A percentile compares a stretch with the other conserved stretches of the same genome.
Conservation (phyloP, 371 early-diverging fungal genomes). For the Circinella minor region DNA sequence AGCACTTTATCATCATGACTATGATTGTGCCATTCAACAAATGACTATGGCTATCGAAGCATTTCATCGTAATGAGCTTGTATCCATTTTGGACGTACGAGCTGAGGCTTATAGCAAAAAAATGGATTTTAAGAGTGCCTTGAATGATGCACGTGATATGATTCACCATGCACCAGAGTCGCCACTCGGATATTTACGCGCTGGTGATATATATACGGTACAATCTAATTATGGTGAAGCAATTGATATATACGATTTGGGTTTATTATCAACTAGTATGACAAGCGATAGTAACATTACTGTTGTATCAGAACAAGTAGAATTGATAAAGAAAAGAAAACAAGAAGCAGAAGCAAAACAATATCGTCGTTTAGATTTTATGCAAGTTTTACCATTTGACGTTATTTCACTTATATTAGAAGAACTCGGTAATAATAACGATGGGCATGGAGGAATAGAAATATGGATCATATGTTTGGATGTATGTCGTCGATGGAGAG, state of each 20-base stretch:
- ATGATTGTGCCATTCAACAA: background rate
- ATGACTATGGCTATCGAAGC: slow-evolving; percentile 2
- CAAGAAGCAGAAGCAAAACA: background rate
- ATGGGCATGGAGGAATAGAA: background rate
- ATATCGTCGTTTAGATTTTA: slow-evolving; percentile 6
- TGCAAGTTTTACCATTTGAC: slow-evolving; percentile 4
- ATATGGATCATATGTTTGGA: background rate
- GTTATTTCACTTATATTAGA: slow-evolving; percentile 5
- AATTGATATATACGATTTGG: background rate
- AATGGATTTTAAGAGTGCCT: background rate
- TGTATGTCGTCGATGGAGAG: slow-evolving; percentile 11
- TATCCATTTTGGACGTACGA: background rate
- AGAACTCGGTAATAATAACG: background rate
- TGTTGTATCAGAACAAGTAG: background rate
- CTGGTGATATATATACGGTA: background rate
- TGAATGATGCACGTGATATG: slow-evolving; percentile 2
- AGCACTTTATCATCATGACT: background rate
- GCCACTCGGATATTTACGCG: background rate
- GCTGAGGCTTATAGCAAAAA: background rate
- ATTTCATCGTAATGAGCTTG: background rate
- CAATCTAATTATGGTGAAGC: slow-evolving; percentile 3
- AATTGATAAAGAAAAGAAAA: slow-evolving; percentile 3
- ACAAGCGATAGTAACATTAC: too few relatives aligned
- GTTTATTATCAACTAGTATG: background rate
- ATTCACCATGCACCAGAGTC: background rate